Conservation (phyloP, 352 stramenopile species). For the Phytophthora idaei region DNA sequence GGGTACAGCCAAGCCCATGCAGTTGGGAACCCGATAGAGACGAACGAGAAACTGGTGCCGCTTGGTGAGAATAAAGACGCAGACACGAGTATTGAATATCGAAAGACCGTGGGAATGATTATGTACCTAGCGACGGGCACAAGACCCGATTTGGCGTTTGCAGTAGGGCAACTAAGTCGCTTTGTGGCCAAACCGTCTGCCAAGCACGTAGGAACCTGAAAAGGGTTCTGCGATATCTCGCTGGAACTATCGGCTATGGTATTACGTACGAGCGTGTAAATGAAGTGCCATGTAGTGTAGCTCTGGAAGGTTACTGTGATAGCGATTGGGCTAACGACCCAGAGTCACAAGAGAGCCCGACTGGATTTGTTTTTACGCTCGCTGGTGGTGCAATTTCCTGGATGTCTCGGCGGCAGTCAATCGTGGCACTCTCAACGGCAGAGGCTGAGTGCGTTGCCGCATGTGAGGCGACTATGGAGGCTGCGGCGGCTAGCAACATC, state of each 20-base stretch:
- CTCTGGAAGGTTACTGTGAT: not conserved
- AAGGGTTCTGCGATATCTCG: conserved; percentile 12
- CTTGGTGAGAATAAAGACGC: not conserved
- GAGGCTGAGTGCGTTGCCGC: not conserved
- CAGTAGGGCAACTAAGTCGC: conserved; percentile 10
- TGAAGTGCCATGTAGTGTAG: not conserved
- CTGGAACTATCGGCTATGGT: conserved; percentile 7
- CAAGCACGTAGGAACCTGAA: conserved; percentile 1
- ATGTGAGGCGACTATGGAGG: not conserved
- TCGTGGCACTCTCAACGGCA: not conserved
- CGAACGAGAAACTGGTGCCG: conserved; percentile 1
- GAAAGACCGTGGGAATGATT: conserved; percentile 9
- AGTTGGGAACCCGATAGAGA: conserved; percentile 12
- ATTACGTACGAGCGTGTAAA: conserved; percentile 5
- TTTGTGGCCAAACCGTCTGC: conserved; percentile 6
- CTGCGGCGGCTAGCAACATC: not conserved
- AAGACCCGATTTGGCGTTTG: conserved; percentile 8
- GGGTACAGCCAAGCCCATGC: conserved; percentile 17
- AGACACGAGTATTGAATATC: conserved; percentile 1
- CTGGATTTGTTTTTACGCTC: not conserved
- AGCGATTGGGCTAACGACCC: not conserved
- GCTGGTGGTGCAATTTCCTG: not conserved
- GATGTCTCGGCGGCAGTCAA: not conserved
- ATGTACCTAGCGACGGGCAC: conserved; percentile 18
- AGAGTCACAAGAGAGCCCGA: not conserved